Evolutionary conservation across 164 flowering plant species (phyloP), one percentile per base, ranked within the genome.

Genomic region (Sedum album): DNA sequence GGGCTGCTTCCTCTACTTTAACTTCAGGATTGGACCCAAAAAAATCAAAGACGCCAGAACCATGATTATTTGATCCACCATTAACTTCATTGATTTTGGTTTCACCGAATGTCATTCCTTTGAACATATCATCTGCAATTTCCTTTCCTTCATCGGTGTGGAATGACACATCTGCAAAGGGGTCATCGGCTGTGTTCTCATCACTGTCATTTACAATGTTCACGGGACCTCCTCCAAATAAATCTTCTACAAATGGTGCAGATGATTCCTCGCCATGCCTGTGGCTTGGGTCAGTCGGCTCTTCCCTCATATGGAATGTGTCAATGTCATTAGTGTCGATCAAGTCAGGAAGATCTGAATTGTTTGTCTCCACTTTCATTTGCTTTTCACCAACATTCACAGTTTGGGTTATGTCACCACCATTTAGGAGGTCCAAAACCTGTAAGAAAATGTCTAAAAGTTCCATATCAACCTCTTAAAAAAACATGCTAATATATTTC

Each of bases 101-200:
- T 17, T 75, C 83, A 38, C 79, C 92, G 69, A 85, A 67, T n/a
- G 78, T 73, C 84, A 86, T 78, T 20, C 96, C 97, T 39, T 91
- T 80, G 74, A 91, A 91, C 35, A 88, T 76, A 79, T 90, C 91
- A 75, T 77, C 82, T 4, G n/a, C 80, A 44, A 71, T 74, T 61
- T 79, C 86, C 68, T 57, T 79, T 42, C 66, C 72, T 46, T 74
- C 91, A 64, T 25, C 71, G 11, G 81, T 67, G 75, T 87, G 93
- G 71, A 94, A 94, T 38, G 96, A 91, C 36, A 94, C 96, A 84
- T 82, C 97, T 41, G 96, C 88, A 77, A 94, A 94, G 17, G 96
- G 98, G 65, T 94, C 96, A 66, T 86, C 96, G 69, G 82, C 85
- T 66, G 70, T 74, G 70, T 80, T 83, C 26, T 71, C 78, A 60